Conservation (phyloP, 257 asterid genomes). For the Linderniella brevidens region DNA sequence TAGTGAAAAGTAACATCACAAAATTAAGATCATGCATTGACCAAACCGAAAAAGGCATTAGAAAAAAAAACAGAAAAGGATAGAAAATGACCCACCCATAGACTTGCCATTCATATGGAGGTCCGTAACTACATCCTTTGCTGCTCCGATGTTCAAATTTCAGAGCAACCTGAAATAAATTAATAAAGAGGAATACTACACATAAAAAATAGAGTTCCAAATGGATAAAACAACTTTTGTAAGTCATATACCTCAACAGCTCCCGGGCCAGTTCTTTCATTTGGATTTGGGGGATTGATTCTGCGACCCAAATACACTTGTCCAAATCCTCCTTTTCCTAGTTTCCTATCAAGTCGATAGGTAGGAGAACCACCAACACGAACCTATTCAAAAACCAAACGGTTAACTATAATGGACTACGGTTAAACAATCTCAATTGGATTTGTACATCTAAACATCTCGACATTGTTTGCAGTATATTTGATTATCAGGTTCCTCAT, state of each 20-base stretch:
- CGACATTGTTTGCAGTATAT: too few species aligned
- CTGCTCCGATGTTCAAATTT: constrained; percentile 37
- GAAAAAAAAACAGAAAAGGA: neutral
- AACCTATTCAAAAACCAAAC: constrained; percentile 22
- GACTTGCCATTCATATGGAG: constrained; percentile 49
- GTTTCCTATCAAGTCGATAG: constrained; percentile 36
- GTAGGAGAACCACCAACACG: constrained; percentile 63
- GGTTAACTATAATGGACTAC: too few species aligned
- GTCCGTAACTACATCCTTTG: constrained; percentile 33
- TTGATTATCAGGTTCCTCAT: too few species aligned
- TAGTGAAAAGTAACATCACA: neutral
- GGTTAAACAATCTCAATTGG: too few species aligned
- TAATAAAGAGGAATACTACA: constrained; percentile 3
- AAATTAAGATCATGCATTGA: neutral
- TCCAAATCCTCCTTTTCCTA: constrained; percentile 82
- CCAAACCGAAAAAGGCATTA: neutral
- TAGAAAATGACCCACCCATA: constrained; percentile 20
- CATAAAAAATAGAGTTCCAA: constrained; percentile 5
- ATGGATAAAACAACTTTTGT: neutral
- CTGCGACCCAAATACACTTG: constrained; percentile 77
- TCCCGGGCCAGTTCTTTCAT: constrained; percentile 49
- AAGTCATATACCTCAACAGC: constrained; percentile 39
- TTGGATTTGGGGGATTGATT: constrained; percentile 28
- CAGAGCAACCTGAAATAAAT: constrained; percentile 39
- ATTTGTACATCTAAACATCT: too few species aligned